These are phyloP conservation scores for Termitomyces sp. DNA, from an alignment of 768 basidiomycete genomes.

Conservation along the genomic window DNA sequence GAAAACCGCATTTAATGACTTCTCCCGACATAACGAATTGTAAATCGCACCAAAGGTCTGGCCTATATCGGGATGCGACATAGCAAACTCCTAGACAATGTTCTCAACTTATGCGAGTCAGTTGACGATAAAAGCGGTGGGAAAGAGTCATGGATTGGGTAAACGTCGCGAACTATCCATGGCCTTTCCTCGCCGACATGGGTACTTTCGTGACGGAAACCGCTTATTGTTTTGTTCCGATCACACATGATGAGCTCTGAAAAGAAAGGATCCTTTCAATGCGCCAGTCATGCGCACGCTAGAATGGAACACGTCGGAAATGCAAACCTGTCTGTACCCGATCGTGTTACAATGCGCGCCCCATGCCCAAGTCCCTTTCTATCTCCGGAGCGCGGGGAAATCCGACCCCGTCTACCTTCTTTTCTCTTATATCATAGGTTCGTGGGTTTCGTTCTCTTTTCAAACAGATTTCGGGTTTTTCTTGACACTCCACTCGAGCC, in stretches of 20 bases:
- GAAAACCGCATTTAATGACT: neutral
- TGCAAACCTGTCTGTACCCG: no score
- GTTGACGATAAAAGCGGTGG: conserved; percentile 1
- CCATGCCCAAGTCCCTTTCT: no score
- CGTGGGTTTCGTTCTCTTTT: no score
- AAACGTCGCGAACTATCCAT: neutral
- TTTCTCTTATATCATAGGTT: no score
- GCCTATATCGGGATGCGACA: conserved; percentile 12
- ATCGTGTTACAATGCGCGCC: no score
- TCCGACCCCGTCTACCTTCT: no score
- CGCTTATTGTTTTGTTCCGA: neutral
- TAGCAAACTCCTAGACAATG: neutral
- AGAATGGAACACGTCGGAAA: no score
- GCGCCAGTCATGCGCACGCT: no score
- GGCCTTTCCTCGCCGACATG: neutral
- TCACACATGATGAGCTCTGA: neutral
- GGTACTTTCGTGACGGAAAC: neutral
- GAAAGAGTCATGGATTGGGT: conserved; percentile 6
- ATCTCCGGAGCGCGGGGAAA: no score
- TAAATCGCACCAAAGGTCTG: conserved; percentile 26
- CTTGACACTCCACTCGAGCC: no score
- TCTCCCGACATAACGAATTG: neutral
- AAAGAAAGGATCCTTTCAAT: neutral
- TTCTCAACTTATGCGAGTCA: neutral
- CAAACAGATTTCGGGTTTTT: no score